Conservation (phyloP, 2,329 filamentous ascomycete species). For the Coniochaeta sp. region DNA sequence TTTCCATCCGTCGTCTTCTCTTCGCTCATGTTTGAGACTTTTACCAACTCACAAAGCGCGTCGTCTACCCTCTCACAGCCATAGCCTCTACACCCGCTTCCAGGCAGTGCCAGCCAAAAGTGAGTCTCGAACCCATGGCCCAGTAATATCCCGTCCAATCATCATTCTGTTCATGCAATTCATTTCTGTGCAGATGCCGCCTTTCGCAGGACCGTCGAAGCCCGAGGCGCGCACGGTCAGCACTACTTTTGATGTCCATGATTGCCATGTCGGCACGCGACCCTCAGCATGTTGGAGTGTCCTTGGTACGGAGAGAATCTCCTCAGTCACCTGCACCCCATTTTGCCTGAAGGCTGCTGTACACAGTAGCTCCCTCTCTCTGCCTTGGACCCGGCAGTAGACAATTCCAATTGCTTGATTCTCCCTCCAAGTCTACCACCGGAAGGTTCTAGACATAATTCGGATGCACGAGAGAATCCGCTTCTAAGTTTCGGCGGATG, state of each 20-base stretch:
- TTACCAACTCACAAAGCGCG: background rate
- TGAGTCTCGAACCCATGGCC: background rate
- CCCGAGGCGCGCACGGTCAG: background rate
- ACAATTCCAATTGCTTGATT: background rate
- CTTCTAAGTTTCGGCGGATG: background rate
- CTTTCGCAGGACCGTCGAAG: background rate
- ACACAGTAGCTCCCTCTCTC: background rate
- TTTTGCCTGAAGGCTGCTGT: background rate
- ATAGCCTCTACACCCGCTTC: background rate
- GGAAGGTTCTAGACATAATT: background rate
- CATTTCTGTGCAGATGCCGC: background rate
- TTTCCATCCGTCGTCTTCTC: background rate
- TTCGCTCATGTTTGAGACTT: background rate
- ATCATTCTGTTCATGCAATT: background rate
- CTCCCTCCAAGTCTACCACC: background rate
- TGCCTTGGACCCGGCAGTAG: background rate
- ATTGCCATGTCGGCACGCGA: background rate
- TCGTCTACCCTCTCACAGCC: background rate
- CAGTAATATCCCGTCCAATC: background rate
- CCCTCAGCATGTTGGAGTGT: background rate
- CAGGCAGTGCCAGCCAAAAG: background rate
- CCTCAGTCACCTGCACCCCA: background rate
- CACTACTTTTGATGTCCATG: background rate
- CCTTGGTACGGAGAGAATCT: background rate
- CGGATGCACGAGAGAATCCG: background rate